Evolutionary conservation across 176 grass and related monocot genomes (phyloP), one percentile per base, ranked within the genome.

Genomic region (Dactylis glomerata): DNA sequence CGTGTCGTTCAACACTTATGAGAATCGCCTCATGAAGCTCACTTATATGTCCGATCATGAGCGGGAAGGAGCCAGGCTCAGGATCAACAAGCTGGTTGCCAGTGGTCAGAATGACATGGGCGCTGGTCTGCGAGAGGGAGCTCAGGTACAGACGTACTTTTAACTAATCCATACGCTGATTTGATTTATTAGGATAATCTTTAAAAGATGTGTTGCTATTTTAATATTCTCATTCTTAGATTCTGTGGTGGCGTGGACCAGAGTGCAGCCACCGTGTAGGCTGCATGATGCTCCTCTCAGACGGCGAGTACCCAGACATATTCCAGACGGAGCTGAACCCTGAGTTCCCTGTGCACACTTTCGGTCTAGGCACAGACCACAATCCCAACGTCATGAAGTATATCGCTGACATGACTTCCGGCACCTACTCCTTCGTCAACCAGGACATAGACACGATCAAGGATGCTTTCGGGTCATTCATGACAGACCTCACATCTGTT

Each of bases 371-470:
- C 22, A 10, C 6, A 3, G 42, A 30, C 24, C 70, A 73, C 14
- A 16, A 73, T 8, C 42, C 42, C 2, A 26, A 26, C 0, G 14
- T 47, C 12, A 47, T 73, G 70, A 17, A 40, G 3, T 19, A 73
- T 14, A 73, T 73, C n/a, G 70, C 70, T 14, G 70, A 49, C 42
- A 28, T 4, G 6, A 47, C 70, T 4, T 28, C 12, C 2, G 83
- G 83, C 8, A 83, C 86, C 19, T 92, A 86, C 83, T 86, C 86
- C 20, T 89, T 86, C 58, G 57, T 89, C 11, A 80, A 86, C 24
- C 32, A 88, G 5, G 86, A 77, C 27, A 63, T 28, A 0, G 42
- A 28, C 68, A 85, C 5, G 14, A 20, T 88, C 65, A 73, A 85
- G 55, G 83, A 81, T 8, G 86, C 90, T 10, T 80, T 92, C 30